Evolutionary conservation across 345 rosid species (phyloP).

Genomic region (Kandelia obovata): DNA sequence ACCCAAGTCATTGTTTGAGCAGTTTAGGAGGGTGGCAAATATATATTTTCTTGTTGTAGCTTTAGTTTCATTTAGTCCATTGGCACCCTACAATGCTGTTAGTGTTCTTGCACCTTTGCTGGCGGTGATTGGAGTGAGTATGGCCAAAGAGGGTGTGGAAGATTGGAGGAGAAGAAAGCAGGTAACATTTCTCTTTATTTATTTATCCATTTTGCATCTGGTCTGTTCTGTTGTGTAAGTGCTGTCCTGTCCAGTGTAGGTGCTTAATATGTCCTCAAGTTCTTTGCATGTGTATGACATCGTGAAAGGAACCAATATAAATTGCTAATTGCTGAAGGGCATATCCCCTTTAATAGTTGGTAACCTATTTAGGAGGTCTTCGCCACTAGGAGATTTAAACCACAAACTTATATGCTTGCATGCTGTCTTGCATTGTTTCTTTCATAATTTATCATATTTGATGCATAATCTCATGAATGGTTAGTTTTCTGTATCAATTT

Average conservation of each 20-base stretch:
- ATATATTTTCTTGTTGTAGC: conserved; percentile 85
- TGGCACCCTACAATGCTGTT: conserved; percentile 74
- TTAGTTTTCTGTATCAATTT: background rate
- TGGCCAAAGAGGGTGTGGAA: conserved; percentile 88
- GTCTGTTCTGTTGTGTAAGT: background rate
- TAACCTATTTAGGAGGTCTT: background rate
- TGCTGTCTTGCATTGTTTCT: background rate
- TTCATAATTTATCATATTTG: background rate
- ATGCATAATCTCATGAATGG: background rate
- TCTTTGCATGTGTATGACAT: background rate
- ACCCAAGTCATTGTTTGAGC: conserved; percentile 96
- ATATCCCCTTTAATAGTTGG: background rate
- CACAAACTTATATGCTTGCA: background rate
- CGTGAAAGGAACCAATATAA: background rate
- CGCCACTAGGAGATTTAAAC: background rate
- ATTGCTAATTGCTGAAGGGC: background rate
- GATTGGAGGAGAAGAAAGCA: conserved; percentile 73
- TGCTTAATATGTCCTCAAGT: background rate
- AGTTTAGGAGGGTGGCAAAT: conserved; percentile 94
- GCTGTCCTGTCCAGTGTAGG: background rate
- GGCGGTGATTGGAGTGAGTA: conserved; percentile 75
- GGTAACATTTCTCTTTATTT: conserved; percentile 34
- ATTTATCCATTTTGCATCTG: background rate
- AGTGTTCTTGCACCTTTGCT: conserved; percentile 74
- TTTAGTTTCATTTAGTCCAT: conserved; percentile 75